phyloP scores from a whole-genome alignment of 2,329 filamentous ascomycete species.

The Dactylella cylindrospora region DNA sequence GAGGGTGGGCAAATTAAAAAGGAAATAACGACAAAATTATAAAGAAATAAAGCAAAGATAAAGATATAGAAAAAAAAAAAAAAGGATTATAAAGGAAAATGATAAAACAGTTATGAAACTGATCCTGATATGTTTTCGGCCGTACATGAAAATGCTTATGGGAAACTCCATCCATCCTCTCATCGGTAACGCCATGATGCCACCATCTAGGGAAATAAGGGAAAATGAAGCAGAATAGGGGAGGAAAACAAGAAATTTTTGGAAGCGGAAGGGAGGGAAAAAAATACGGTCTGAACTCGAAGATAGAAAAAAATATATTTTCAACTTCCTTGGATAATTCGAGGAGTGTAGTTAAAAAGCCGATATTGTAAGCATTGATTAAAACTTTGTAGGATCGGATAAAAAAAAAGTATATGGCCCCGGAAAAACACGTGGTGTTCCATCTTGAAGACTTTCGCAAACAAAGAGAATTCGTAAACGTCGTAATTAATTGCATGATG shows the following conservation, averaged over 20 bases:
- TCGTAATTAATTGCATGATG: constrained; percentile 38
- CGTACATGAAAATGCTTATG: constrained; percentile 43
- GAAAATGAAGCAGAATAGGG: constrained; percentile 44
- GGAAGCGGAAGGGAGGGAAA: constrained; percentile 36
- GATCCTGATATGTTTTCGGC: constrained; percentile 41
- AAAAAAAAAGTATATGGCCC: neutral
- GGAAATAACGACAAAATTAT: neutral
- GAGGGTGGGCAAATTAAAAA: constrained; percentile 11
- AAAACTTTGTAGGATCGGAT: neutral
- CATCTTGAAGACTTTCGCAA: no score
- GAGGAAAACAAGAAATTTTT: constrained; percentile 37
- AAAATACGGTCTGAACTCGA: constrained; percentile 41
- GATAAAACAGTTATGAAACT: constrained; percentile 37
- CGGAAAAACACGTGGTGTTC: neutral
- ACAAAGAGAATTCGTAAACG: constrained; percentile 36
- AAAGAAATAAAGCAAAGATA: constrained; percentile 27
- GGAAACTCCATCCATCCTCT: constrained; percentile 45
- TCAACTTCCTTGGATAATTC: neutral
- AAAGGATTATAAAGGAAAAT: constrained; percentile 33
- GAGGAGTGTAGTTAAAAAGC: neutral
- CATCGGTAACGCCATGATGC: constrained; percentile 44
- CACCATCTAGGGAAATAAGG: constrained; percentile 39
- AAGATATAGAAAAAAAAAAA: constrained; percentile 16
- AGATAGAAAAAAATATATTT: constrained; percentile 10
- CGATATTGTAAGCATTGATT: neutral